A percentile compares a stretch with the other conserved stretches of the same genome.
Conservation (phyloP, 306 rosid genomes). For the Cicer judaicum region DNA sequence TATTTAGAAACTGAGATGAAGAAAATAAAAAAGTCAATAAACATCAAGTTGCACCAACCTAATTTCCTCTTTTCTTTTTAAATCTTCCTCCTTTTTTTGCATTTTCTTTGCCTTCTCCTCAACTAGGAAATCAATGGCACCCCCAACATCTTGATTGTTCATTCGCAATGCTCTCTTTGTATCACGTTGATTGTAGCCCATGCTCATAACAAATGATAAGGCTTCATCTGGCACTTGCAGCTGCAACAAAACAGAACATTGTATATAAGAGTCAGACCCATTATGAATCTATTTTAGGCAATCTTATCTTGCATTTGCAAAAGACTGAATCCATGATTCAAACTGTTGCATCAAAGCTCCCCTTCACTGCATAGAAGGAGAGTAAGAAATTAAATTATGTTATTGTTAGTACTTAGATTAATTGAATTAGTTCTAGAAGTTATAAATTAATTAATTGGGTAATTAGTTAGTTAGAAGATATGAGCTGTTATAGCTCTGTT, state of each 20-base stretch:
- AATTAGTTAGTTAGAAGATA: no score
- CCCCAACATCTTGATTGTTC: constrained; percentile 83
- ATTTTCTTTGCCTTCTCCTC: constrained; percentile 67
- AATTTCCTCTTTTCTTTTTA: constrained; percentile 60
- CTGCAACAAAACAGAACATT: constrained; percentile 52
- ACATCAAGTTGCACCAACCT: constrained; percentile 50
- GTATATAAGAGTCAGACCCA: constrained; percentile 10
- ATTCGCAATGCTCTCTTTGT: constrained; percentile 85
- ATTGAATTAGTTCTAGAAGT: no score
- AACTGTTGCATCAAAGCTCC: not conserved
- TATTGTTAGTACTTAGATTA: not conserved
- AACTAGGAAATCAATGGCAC: constrained; percentile 84
- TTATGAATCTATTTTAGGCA: not conserved
- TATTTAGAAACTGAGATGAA: constrained; percentile 37
- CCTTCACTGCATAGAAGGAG: constrained; percentile 28
- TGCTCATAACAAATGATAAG: constrained; percentile 81
- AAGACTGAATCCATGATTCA: not conserved
- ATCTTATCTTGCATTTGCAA: not conserved
- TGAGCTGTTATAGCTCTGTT: no score
- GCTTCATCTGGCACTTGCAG: constrained; percentile 88
- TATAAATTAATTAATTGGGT: no score
- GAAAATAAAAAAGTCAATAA: constrained; percentile 27
- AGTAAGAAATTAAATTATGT: not conserved
- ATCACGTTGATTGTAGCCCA: constrained; percentile 77
- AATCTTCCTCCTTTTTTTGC: constrained; percentile 67